Percentiles rank a stretch among this genome's conserved stretches.
Evolutionary conservation across 805 yeast species (phyloP).

Genomic region (Wickerhamomyces chambardii): DNA sequence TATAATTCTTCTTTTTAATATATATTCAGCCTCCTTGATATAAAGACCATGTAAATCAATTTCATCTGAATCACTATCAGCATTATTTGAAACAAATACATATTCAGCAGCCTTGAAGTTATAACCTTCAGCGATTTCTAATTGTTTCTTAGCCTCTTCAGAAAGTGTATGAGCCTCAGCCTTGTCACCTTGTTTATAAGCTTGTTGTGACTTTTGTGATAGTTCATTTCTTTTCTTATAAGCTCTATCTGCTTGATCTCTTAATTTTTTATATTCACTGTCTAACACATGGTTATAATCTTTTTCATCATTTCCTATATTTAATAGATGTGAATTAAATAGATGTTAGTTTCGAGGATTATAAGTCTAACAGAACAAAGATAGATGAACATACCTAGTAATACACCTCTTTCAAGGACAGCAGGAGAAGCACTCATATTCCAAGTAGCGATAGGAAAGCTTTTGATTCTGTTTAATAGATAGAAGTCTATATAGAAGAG

Average conservation of each 20-base stretch:
- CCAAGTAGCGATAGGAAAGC: too few species aligned
- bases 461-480: too few species aligned
- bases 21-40: conserved; percentile 80
- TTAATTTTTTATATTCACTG: conserved; percentile 47
- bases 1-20: conserved; percentile 65
- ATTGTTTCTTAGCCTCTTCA: conserved; percentile 53
- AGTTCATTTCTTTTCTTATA: conserved; percentile 44
- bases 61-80: conserved; percentile 78
- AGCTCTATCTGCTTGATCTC: conserved; percentile 64
- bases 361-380: too few species aligned
- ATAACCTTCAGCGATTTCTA: conserved; percentile 51
- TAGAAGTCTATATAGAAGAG: too few species aligned
- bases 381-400: conserved; percentile 3
- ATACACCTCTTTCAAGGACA: conserved; percentile 4
- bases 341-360: too few species aligned
- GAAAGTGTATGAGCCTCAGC: conserved; percentile 66
- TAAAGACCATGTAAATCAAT: conserved; percentile 90
- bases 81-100: conserved; percentile 80
- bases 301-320: conserved; percentile 18
- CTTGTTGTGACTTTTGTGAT: conserved; percentile 63
- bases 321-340: too few species aligned
- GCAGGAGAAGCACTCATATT: too few species aligned
- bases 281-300: conserved; percentile 76
- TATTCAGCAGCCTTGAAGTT: conserved; percentile 84
- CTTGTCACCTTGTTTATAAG: conserved; percentile 69